These are phyloP conservation scores for Fomitiporia mediterranea DNA, from an alignment of 1,284 basidiomycete genomes.

Conservation along the genomic window DNA sequence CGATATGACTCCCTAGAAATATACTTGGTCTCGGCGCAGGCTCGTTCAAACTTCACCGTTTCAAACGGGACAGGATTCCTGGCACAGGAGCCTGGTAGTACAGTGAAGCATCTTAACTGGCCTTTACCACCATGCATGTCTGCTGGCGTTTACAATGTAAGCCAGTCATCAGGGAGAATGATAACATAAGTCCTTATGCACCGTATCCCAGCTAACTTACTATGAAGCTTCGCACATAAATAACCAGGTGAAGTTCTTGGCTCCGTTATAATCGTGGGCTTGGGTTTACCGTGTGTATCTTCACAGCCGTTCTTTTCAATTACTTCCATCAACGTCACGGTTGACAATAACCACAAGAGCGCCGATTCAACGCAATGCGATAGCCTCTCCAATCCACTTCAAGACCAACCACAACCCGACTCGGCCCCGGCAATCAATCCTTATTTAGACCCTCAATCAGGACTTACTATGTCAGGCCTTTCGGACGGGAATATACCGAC, in stretches of 20 bases:
- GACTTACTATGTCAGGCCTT: conserved; percentile 19
- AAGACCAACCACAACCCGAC: conserved; percentile 35
- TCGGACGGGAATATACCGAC: conserved; percentile 1
- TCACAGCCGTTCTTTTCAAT: conserved; percentile 36
- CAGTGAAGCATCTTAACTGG: conserved; percentile 47
- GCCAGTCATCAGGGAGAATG: conserved; percentile 20
- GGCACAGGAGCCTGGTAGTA: conserved; percentile 38
- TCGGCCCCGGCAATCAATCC: conserved; percentile 26
- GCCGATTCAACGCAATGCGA: conserved; percentile 15
- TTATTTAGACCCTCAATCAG: conserved; percentile 22
- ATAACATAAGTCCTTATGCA: background rate
- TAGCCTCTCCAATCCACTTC: conserved; percentile 30
- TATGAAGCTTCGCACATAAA: conserved; percentile 43
- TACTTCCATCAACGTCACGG: conserved; percentile 38
- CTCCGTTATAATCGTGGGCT: background rate
- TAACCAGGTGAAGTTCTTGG: conserved; percentile 22
- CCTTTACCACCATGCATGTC: conserved; percentile 40
- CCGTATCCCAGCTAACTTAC: conserved; percentile 39
- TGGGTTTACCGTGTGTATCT: background rate
- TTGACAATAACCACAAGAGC: conserved; percentile 32
- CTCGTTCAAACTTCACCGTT: conserved; percentile 43
- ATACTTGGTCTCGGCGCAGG: conserved; percentile 43
- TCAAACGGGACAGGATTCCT: conserved; percentile 38
- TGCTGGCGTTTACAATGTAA: conserved; percentile 46
- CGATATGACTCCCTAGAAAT: conserved; percentile 42